Evolutionary conservation across 202 grass and related monocot genomes (phyloP).

Genomic region (Panicum virgatum): DNA sequence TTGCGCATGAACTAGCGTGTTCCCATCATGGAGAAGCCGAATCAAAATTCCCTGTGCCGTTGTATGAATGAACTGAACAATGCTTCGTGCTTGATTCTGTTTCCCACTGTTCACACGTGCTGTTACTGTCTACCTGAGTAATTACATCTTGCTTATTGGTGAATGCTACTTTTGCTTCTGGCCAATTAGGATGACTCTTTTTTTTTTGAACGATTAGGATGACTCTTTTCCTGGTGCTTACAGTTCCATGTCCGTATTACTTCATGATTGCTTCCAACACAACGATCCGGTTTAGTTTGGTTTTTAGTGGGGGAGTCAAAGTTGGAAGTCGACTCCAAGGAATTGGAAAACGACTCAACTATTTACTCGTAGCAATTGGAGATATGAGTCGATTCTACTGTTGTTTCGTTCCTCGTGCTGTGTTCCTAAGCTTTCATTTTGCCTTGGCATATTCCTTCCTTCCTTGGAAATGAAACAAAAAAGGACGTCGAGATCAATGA

Average conservation of each 20-base stretch:
- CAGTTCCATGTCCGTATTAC: not conserved
- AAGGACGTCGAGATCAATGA: slow-evolving; percentile 16
- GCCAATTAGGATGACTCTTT: not conserved
- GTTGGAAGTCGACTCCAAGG: slow-evolving; percentile 16
- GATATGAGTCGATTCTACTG: not conserved
- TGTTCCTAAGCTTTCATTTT: slow-evolving; percentile 11
- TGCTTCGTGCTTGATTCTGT: slow-evolving; percentile 21
- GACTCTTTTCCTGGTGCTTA: not conserved
- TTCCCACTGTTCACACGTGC: not conserved
- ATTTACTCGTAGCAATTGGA: not conserved
- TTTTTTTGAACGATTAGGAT: no score
- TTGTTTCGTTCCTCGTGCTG: slow-evolving; percentile 17
- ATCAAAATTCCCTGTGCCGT: not conserved
- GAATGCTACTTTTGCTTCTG: slow-evolving; percentile 3
- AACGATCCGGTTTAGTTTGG: not conserved
- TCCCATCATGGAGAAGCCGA: not conserved
- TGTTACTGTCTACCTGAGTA: not conserved
- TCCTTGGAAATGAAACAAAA: slow-evolving; percentile 32
- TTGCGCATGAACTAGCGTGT: not conserved
- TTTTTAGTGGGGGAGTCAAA: not conserved
- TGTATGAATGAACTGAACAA: not conserved
- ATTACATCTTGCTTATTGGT: not conserved
- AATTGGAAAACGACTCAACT: not conserved
- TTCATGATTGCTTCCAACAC: not conserved
- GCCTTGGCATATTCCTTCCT: slow-evolving; percentile 18